Conservation (phyloP, 2,329 filamentous ascomycete genomes). For the Scolecobasidium constrictum region DNA sequence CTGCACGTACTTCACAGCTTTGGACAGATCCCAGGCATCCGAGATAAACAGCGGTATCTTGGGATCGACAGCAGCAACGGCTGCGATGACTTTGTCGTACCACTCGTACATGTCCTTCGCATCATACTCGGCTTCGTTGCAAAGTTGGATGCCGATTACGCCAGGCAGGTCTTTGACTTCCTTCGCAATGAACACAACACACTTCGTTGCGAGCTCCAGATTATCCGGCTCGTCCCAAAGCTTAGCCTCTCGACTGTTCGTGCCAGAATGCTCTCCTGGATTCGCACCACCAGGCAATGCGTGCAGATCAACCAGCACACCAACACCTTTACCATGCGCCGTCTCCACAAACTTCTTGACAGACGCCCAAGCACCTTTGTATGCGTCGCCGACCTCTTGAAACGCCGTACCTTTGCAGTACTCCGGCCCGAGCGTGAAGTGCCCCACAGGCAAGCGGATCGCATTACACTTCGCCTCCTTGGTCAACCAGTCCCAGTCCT, state of each 20-base stretch:
- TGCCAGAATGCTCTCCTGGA: constrained; percentile 44
- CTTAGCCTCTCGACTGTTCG: constrained; percentile 38
- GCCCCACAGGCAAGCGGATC: constrained; percentile 50
- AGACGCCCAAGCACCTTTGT: constrained; percentile 41
- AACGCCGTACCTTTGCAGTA: constrained; percentile 44
- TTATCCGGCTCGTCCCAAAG: constrained; percentile 38
- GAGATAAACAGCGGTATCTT: constrained; percentile 46
- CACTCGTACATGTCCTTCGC: constrained; percentile 44
- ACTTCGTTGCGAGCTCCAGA: constrained; percentile 35
- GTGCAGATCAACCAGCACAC: constrained; percentile 48
- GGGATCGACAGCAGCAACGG: constrained; percentile 36
- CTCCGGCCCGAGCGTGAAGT: constrained; percentile 42
- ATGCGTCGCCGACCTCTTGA: constrained; percentile 36
- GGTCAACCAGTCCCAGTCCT: constrained; percentile 42
- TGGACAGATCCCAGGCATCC: constrained; percentile 44
- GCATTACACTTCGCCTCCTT: constrained; percentile 38
- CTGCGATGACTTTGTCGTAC: constrained; percentile 41
- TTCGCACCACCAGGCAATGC: constrained; percentile 49
- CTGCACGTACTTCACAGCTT: constrained; percentile 34
- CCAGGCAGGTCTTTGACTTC: constrained; percentile 33
- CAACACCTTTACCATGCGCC: constrained; percentile 38
- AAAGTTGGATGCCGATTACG: constrained; percentile 45
- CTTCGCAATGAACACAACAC: constrained; percentile 39
- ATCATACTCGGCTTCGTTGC: constrained; percentile 44
- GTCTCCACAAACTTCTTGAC: constrained; percentile 37